Conservation (phyloP, 2,329 filamentous ascomycete species). For the Ampelomyces quisqualis region DNA sequence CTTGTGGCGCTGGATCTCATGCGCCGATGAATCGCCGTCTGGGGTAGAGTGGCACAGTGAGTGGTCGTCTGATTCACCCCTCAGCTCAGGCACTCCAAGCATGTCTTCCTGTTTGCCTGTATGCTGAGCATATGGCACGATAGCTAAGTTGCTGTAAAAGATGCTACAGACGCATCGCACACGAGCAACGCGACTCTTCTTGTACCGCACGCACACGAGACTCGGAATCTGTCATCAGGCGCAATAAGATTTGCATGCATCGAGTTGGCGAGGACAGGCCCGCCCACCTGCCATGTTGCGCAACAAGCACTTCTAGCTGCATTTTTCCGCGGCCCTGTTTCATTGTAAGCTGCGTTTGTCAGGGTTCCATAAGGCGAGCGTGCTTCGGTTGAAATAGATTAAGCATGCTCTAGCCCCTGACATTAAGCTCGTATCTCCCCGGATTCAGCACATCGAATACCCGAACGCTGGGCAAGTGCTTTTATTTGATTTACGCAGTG, state of each 20-base stretch:
- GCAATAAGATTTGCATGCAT: background rate
- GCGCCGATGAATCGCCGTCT: slow-evolving; percentile 21
- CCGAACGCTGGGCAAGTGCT: slow-evolving; percentile 6
- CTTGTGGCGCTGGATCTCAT: slow-evolving; percentile 20
- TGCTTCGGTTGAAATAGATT: slow-evolving; percentile 23
- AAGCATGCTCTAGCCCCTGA: slow-evolving; percentile 16
- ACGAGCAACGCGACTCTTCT: slow-evolving; percentile 9
- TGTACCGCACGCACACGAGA: background rate
- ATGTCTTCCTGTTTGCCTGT: slow-evolving; percentile 5
- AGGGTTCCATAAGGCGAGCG: slow-evolving; percentile 12
- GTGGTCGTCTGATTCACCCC: slow-evolving; percentile 11
- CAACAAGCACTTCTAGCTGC: background rate
- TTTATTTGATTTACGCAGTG: slow-evolving; percentile 1
- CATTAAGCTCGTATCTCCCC: slow-evolving; percentile 9
- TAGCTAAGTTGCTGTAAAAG: slow-evolving; percentile 3
- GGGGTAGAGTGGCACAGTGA: slow-evolving; percentile 23
- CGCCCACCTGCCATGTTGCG: background rate
- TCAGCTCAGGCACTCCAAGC: slow-evolving; percentile 13
- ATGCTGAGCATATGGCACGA: slow-evolving; percentile 6
- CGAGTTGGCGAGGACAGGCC: background rate
- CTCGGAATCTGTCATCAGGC: background rate
- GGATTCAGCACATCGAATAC: slow-evolving; percentile 6
- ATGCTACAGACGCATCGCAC: slow-evolving; percentile 4
- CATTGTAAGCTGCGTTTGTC: slow-evolving; percentile 6
- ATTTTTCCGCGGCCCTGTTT: slow-evolving; percentile 2